Base-by-base conservation (phyloP, 2,329 filamentous ascomycete species). In the Claviceps sp. region DNA sequence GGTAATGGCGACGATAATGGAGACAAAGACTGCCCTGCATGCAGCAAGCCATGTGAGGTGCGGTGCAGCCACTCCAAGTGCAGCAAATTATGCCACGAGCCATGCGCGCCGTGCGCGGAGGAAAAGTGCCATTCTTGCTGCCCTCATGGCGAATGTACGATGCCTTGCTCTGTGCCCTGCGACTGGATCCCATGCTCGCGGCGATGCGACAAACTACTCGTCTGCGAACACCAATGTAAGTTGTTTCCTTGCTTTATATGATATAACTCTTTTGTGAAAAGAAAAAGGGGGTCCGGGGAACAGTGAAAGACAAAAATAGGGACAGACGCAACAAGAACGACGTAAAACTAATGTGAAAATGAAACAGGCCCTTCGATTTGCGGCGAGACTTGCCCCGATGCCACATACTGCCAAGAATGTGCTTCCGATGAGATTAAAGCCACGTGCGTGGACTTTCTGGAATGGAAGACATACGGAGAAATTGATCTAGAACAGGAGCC, bases 81-180 rank as follows among this genome's bases (percentile, higher is more conserved):
- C 59, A 62, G 59, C n/a, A 72, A 72, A 52, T 61, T 61, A 5
- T 87, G 83, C 59, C 62, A 68, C 24, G 75, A 86, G 57, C 74
- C 80, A 1, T 86, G 83, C 58, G 62, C 67, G 2, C 82, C 81
- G 0, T 86, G 83, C 57, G 74, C 75, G 0, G 75, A 80, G 55
- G 63, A 65, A 20, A 56, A 61, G 1, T 86, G 82, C 56, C 63
- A 70, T 0, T 83, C 76, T 37, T 59, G 58, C 3, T 85, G 81
- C 55, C 69, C 70, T 7, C 82, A 86, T 57, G 60, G 65, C 38
- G 66, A 57, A 2, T 77, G 73, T 50, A 63, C 63, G 0, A 71
- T 80, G 70, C 78, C 78, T 3, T 87, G 84, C 55, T 80, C 81
- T 0, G 83, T 77, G 0, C 83, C 84, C 0, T 88, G 84, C 60